Evolutionary conservation across 148 eudicot species (phyloP).

Genomic region (Diospyros kaki): DNA sequence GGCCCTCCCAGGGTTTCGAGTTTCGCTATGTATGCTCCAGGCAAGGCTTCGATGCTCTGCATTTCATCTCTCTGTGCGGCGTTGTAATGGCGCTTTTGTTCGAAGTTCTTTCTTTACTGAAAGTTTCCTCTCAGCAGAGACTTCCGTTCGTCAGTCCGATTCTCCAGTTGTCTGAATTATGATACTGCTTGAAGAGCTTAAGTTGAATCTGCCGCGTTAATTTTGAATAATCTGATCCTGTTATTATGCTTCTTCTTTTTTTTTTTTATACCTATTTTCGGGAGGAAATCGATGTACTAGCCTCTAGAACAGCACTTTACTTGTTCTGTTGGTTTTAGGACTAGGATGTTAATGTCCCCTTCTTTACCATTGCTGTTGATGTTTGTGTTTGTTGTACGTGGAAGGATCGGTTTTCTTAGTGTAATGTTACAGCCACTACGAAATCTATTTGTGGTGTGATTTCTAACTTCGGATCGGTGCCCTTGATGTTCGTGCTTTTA

Average conservation of each 20-base stretch:
- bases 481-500: not conserved
- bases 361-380: too few relatives aligned
- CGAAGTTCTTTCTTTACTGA: not conserved
- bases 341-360: too few relatives aligned
- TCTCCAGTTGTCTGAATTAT: not conserved
- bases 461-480: not conserved
- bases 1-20: constrained; percentile 10
- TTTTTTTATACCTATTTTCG: not conserved
- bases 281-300: not conserved
- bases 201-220: not conserved
- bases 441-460: not conserved
- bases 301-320: not conserved
- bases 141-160: not conserved
- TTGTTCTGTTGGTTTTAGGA: not conserved
- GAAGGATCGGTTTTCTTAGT: not conserved
- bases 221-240: not conserved
- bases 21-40: constrained; percentile 15
- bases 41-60: not conserved
- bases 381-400: not conserved
- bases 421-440: too few relatives aligned
- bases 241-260: not conserved
- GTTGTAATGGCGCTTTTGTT: not conserved
- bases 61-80: not conserved
- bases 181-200: not conserved
- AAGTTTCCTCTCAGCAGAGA: too few relatives aligned